Conservation (phyloP, 345 rosid genomes). For the Passiflora organensis region DNA sequence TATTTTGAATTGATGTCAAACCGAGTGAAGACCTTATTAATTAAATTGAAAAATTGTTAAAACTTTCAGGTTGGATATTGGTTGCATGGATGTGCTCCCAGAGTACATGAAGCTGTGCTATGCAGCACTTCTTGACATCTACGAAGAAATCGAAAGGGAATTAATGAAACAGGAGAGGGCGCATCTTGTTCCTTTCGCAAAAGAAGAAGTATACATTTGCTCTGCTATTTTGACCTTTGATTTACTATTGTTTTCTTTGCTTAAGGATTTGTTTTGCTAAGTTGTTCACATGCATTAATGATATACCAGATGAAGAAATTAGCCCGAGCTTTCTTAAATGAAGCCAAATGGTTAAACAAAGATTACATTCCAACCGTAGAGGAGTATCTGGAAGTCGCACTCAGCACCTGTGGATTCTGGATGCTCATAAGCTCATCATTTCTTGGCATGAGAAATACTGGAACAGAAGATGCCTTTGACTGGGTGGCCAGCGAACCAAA, state of each 20-base stretch:
- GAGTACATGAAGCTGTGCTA: constrained; percentile 1
- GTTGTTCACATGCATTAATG: not conserved
- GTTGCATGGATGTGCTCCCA: not conserved
- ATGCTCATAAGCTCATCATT: constrained; percentile 15
- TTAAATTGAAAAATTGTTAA: too few relatives aligned
- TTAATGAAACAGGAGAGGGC: not conserved
- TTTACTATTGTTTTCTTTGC: not conserved
- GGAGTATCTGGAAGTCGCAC: constrained; percentile 24
- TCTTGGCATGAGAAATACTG: constrained; percentile 21
- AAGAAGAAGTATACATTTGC: not conserved
- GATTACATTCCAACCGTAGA: constrained; percentile 19
- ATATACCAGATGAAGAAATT: constrained; percentile 2
- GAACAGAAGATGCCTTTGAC: constrained; percentile 15
- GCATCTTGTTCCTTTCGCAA: not conserved
- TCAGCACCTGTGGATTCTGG: constrained; percentile 1
- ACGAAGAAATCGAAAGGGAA: not conserved
- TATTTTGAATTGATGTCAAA: too few relatives aligned
- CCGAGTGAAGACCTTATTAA: too few relatives aligned
- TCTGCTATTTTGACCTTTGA: not conserved
- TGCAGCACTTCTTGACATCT: not conserved
- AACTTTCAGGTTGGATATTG: constrained; percentile 4
- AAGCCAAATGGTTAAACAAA: constrained; percentile 26
- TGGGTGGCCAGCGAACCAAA: constrained; percentile 19
- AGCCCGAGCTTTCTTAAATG: constrained; percentile 14
- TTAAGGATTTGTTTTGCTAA: not conserved